These are phyloP conservation scores for Phytophthora colocasiae DNA, from an alignment of 352 stramenopile species.

Conservation along the genomic window DNA sequence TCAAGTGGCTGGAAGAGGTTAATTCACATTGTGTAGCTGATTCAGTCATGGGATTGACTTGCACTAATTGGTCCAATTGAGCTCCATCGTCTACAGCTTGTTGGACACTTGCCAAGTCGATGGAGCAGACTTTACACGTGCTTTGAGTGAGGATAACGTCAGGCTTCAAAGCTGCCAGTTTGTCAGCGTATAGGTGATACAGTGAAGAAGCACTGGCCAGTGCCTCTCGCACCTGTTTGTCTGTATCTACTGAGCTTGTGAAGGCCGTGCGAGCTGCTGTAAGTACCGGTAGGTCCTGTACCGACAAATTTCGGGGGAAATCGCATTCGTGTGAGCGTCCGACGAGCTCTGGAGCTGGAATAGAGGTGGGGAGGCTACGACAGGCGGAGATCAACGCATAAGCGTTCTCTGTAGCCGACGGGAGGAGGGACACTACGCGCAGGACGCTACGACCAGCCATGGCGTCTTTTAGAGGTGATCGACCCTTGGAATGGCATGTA, in stretches of 20 bases:
- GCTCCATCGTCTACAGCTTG: constrained; percentile 9
- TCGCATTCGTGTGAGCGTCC: constrained; percentile 83
- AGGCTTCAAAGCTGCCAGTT: constrained; percentile 49
- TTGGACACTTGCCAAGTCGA: constrained; percentile 65
- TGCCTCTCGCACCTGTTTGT: constrained; percentile 67
- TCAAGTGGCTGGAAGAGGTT: constrained; percentile 15
- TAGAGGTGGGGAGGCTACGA: not conserved
- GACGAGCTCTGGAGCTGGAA: constrained; percentile 50
- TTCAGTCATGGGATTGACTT: not conserved
- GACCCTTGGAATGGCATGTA: not conserved
- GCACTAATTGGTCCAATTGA: constrained; percentile 1
- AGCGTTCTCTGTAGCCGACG: constrained; percentile 74
- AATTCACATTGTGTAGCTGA: constrained; percentile 8
- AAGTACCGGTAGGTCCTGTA: constrained; percentile 57
- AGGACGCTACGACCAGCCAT: constrained; percentile 5
- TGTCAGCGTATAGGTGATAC: constrained; percentile 61
- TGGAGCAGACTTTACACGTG: constrained; percentile 77
- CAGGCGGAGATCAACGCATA: constrained; percentile 42
- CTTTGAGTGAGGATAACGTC: constrained; percentile 82
- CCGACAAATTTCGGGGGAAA: constrained; percentile 41
- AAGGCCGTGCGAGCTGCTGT: constrained; percentile 70
- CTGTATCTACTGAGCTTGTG: constrained; percentile 65
- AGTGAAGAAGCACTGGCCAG: constrained; percentile 60
- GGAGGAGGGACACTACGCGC: constrained; percentile 77
- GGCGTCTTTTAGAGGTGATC: not conserved